Evolutionary conservation across 345 rosid species (phyloP).

Genomic region (Eucalyptus marginata): DNA sequence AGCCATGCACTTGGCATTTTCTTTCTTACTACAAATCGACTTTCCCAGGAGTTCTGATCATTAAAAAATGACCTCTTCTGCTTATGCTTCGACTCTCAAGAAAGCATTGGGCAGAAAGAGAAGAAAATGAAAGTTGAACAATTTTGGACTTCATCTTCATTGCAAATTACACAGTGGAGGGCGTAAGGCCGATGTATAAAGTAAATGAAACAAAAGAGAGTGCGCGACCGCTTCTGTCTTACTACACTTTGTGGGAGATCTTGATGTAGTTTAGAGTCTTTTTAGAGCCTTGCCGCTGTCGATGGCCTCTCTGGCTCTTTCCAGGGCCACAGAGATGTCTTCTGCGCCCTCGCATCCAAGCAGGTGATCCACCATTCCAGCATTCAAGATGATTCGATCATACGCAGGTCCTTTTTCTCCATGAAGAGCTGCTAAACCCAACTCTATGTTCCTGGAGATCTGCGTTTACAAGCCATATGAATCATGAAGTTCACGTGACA

Average conservation of each 20-base stretch:
- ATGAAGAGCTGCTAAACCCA: constrained; percentile 71
- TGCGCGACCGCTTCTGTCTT: not conserved
- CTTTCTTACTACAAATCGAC: not conserved
- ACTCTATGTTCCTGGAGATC: constrained; percentile 79
- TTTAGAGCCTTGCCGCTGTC: constrained; percentile 81
- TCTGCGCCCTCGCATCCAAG: constrained; percentile 83
- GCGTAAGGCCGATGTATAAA: not conserved
- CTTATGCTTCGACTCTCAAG: not conserved
- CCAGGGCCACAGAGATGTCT: constrained; percentile 44
- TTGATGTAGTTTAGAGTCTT: constrained; percentile 71
- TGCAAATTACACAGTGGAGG: not conserved
- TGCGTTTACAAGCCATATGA: not conserved
- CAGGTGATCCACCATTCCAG: constrained; percentile 88
- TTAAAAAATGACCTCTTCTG: not conserved
- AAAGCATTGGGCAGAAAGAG: not conserved
- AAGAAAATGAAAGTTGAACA: not conserved
- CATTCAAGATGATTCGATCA: constrained; percentile 81
- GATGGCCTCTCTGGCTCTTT: constrained; percentile 91
- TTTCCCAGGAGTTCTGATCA: not conserved
- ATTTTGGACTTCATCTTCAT: not conserved
- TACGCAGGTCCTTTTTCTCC: constrained; percentile 85
- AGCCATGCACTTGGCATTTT: not conserved
- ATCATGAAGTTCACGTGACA: not conserved
- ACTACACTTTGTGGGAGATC: constrained; percentile 43
- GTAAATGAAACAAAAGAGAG: not conserved